Percentiles rank a stretch among this genome's conserved stretches.
These are phyloP conservation scores for Rhodotorula diobovata DNA, from an alignment of 768 basidiomycete genomes.

Conservation along the genomic window DNA sequence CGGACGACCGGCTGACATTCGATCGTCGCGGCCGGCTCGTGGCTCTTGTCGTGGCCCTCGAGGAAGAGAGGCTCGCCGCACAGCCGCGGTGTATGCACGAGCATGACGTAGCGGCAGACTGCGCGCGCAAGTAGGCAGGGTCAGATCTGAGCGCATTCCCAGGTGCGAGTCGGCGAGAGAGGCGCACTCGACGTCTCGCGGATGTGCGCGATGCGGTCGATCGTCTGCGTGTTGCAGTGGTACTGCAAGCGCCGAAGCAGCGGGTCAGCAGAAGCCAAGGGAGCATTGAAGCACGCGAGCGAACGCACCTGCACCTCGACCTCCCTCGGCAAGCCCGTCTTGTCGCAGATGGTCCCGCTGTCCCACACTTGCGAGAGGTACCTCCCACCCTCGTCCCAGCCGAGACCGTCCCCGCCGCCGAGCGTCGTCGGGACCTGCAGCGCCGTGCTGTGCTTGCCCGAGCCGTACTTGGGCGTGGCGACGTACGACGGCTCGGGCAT, in stretches of 20 bases:
- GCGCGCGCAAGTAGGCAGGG: neutral
- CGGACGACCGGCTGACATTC: conserved; percentile 34
- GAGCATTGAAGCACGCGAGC: neutral
- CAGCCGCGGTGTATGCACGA: conserved; percentile 89
- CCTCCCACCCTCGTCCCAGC: conserved; percentile 44
- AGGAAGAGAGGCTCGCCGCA: conserved; percentile 91
- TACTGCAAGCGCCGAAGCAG: conserved; percentile 34
- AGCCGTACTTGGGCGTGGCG: conserved; percentile 39
- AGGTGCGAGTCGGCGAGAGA: conserved; percentile 11
- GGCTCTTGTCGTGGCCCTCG: conserved; percentile 62
- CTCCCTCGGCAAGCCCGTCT: conserved; percentile 77
- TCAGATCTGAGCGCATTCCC: neutral
- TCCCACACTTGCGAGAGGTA: conserved; percentile 72
- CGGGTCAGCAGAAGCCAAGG: neutral
- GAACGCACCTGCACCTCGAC: conserved; percentile 84
- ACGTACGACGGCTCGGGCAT: conserved; percentile 29
- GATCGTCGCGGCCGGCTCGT: conserved; percentile 56
- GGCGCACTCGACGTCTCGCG: conserved; percentile 40
- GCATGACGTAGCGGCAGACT: conserved; percentile 95
- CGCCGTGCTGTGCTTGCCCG: conserved; percentile 56
- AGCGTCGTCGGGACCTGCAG: conserved; percentile 61
- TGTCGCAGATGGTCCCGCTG: conserved; percentile 81
- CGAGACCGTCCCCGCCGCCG: conserved; percentile 58
- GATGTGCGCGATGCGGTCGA: conserved; percentile 43
- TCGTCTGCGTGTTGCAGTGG: conserved; percentile 43